A percentile compares a stretch with the other conserved stretches of the same genome.
Conservation (phyloP, 2,329 filamentous ascomycete genomes). For the Aspergillus proliferans region DNA sequence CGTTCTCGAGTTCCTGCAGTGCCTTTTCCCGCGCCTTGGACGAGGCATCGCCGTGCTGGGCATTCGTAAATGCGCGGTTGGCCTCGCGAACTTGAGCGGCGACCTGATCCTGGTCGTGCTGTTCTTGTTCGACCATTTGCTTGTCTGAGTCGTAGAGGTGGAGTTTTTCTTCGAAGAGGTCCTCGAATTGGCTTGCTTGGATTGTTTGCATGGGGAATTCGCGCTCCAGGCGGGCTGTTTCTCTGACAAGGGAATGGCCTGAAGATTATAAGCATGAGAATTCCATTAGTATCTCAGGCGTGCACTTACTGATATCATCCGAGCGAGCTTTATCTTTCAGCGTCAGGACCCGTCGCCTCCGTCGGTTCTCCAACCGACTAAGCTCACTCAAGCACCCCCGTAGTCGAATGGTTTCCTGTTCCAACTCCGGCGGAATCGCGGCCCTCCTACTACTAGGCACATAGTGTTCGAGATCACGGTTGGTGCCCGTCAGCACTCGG, state of each 20-base stretch:
- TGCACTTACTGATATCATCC: conserved; percentile 70
- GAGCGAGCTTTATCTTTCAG: conserved; percentile 71
- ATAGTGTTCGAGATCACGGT: conserved; percentile 76
- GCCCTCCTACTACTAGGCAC: conserved; percentile 79
- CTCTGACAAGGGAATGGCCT: conserved; percentile 70
- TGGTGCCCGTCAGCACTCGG: conserved; percentile 68
- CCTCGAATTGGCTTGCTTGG: conserved; percentile 83
- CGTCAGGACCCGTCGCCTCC: conserved; percentile 71
- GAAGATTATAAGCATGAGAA: conserved; percentile 2
- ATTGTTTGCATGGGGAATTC: conserved; percentile 79
- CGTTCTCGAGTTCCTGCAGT: conserved; percentile 80
- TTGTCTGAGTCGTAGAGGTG: conserved; percentile 75
- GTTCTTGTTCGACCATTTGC: conserved; percentile 64
- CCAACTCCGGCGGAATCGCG: conserved; percentile 72
- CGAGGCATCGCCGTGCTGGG: conserved; percentile 60
- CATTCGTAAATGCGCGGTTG: conserved; percentile 71
- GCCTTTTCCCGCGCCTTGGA: conserved; percentile 74
- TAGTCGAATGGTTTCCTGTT: conserved; percentile 69
- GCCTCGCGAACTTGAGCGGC: conserved; percentile 64
- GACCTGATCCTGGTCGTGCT: conserved; percentile 67
- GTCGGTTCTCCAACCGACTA: conserved; percentile 70
- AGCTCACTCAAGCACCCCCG: conserved; percentile 80
- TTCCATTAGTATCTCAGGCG: background rate
- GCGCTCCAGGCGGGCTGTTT: conserved; percentile 78
- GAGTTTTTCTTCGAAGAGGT: conserved; percentile 77